Base-by-base conservation (phyloP, 169 alveolate genomes). In the Plasmodium vinckei region DNA sequence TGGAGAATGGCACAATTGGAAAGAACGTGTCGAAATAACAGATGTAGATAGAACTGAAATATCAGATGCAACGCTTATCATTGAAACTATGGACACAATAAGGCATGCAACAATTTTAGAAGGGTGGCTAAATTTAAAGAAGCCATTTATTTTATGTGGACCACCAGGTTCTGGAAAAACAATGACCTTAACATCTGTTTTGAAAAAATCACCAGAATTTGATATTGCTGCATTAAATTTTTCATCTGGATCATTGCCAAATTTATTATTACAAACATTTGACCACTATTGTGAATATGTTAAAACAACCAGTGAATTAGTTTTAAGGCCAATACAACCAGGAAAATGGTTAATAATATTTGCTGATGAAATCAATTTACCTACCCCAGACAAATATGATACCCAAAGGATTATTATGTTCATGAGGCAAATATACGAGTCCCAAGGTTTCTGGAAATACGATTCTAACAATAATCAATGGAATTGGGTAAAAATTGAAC, bases 121-220 rank as follows among this genome's bases (percentile, higher is more conserved):
- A 60, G 97, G 98, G 0, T 98, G 99, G 99, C 90, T 98, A 0
- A 94, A 97, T 82, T 98, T 96, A 86, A 97, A 97, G 82, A 94
- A 98, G 77, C 99, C 99, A n/a, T 98, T 98, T 92, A 94, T 98
- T 88, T 95, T 98, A 69, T 98, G 99, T 92, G 99, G 99, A 10
- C 99, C 99, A 2, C 99, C 99, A 1, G 99, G 99, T 44, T 96
- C 99, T 51, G 99, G 99, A 49, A 98, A 98, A 93, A 97, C 99
- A 5, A 98, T 98, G 99, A 98, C 99, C 25, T 92, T 98, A 79
- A 97, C 97, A 96, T 96, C 99, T 9, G 98, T 98, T 23, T 87
- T 98, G 79, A 97, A 98, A 77, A 95, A 95, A 61, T 94, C 97
- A 57, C 92, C 99, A 10, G 99, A 97, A 87, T 96, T 97, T 65